Evolutionary conservation across 75 land plant genomes (phyloP).

Genomic region (Sequoia sempervirens): DNA sequence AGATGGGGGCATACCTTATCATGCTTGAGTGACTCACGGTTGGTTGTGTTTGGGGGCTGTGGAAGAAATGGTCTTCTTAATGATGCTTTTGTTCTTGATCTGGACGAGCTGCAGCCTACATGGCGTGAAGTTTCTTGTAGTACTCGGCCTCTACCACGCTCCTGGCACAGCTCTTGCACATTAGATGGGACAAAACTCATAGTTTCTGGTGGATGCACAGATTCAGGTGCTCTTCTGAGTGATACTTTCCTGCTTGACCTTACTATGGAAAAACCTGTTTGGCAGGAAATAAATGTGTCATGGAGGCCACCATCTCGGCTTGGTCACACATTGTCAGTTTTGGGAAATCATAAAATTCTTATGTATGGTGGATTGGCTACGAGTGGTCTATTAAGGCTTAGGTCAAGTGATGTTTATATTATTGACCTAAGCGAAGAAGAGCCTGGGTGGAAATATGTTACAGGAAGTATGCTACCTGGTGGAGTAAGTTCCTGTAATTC

Average conservation of each 20-base stretch:
- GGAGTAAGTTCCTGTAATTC: conserved; percentile 57
- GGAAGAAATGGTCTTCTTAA: conserved; percentile 75
- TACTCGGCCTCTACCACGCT: conserved; percentile 65
- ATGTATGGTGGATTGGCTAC: conserved; percentile 84
- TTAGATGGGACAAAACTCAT: conserved; percentile 71
- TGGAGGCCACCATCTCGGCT: conserved; percentile 78
- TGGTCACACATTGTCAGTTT: conserved; percentile 59
- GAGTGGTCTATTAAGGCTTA: conserved; percentile 50
- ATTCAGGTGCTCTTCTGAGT: conserved; percentile 66
- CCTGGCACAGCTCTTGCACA: conserved; percentile 86
- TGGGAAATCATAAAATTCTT: conserved; percentile 59
- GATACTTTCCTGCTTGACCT: conserved; percentile 68
- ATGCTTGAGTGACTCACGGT: conserved; percentile 67
- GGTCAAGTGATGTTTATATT: conserved; percentile 69
- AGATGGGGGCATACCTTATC: conserved; percentile 85
- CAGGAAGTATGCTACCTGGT: conserved; percentile 74
- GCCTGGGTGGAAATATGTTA: conserved; percentile 74
- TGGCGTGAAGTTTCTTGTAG: conserved; percentile 66
- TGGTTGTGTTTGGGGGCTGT: conserved; percentile 85
- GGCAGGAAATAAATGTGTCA: conserved; percentile 62
- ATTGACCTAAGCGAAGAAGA: conserved; percentile 43
- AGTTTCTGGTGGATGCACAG: conserved; percentile 79
- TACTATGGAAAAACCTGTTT: conserved; percentile 63
- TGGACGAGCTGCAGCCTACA: conserved; percentile 69
- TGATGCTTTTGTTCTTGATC: conserved; percentile 75